Conservation (phyloP, 148 eudicot species). For the Euryodendron excelsum region DNA sequence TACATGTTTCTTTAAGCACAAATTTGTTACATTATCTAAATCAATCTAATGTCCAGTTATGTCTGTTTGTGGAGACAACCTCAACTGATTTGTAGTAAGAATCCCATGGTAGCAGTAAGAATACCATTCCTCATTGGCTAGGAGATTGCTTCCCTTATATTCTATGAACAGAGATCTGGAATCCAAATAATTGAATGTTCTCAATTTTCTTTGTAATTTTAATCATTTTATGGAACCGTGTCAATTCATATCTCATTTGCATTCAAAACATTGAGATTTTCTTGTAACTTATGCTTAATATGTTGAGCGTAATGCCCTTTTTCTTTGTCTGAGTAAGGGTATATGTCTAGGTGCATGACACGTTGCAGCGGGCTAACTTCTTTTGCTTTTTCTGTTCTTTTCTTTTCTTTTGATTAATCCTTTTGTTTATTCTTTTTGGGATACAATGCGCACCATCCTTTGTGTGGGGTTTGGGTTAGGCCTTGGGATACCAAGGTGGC, state of each 20-base stretch:
- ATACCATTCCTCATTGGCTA: not conserved
- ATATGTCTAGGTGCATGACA: no score
- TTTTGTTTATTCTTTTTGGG: slow-evolving; percentile 2
- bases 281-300: not conserved
- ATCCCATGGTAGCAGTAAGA: not conserved
- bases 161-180: not conserved
- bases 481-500: slow-evolving; percentile 8
- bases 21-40: not conserved
- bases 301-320: no score
- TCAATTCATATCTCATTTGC: not conserved
- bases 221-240: not conserved
- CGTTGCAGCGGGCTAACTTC: not conserved
- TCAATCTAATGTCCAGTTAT: not conserved
- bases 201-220: not conserved
- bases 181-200: not conserved
- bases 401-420: not conserved
- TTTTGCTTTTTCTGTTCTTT: not conserved
- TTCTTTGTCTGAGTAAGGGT: no score
- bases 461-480: not conserved
- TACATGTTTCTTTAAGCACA: not conserved
- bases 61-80: not conserved
- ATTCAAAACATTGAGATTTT: not conserved
- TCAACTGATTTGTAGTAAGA: not conserved
- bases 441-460: slow-evolving; percentile 2
- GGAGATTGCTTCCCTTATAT: no score